Base-by-base conservation (phyloP, 2,329 filamentous ascomycete species). In the Aspergillus pseudotamarii region DNA sequence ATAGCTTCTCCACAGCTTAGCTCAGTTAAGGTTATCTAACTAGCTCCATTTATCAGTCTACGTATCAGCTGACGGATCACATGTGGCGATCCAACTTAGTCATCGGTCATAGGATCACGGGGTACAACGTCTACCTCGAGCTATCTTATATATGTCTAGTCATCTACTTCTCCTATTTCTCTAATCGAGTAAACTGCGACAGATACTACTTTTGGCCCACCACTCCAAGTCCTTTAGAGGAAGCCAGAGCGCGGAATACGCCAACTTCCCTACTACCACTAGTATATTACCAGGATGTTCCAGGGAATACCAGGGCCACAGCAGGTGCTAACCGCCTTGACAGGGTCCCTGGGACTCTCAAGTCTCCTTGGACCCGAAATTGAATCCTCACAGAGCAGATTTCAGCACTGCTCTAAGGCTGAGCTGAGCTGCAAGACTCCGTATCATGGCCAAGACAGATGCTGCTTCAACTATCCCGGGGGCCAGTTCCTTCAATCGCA, bases 401-500 rank as follows among this genome's bases (percentile, higher is more conserved):
- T 58, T 26, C 61, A 68, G n/a, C 67, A 75, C 60, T 80, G 79
- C 61, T 67, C 77, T 21, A 69, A 70, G 16, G 67, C 73, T 4
- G 77, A 80, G 64, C 72, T 89, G 58, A 90, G 87, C 69, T 92
- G 90, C 72, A 85, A 88, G 62, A 89, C 89, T 71, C 85, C 84
- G 6, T 87, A 87, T 3, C 77, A 78, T 9, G 83, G 86, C n/a
- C 75, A 82, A 57, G 83, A 93, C 71, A 85, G 88, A 8, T 93
- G 91, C 80, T 93, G 91, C 78, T 91, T 92, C 80, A 91, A 91
- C 71, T 83, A 86, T 26, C 90, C 90, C 0, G 88, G 89, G 4
- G 91, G 91, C 9, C 86, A 91, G 65, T 79, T 93, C 51, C 82
- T 93, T 5, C 86, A 88, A 75, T 93, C 91, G 2, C 91, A 93